Evolutionary conservation across 1,139 yeast genomes (phyloP), one percentile per base, ranked within the genome.

Genomic region (Yamadazyma diospyri): DNA sequence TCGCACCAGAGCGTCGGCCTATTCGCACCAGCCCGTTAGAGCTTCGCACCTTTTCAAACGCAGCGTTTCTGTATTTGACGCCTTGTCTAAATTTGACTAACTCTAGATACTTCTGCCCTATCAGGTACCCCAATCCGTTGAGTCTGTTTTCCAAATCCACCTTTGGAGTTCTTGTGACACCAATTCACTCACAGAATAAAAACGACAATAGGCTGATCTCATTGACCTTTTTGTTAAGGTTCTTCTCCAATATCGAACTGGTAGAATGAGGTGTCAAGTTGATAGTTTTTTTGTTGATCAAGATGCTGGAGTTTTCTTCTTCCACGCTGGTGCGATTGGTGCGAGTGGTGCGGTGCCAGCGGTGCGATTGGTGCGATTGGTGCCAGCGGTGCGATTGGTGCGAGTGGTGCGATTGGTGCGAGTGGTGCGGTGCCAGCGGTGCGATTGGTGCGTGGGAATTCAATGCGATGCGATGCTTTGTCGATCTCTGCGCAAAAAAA

Each of bases 101-200:
- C 40, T 69, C 76, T 30, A 69, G 47, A 39, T 57, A 63, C 30
- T 65, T 49, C 40, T 68, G 74, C 8, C 78, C 78, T 64, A 48
- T 78, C 68, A 56, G 86, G 73, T 72, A 71, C 0, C 98, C 98
- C 29, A 86, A 61, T 6, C 81, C 77, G 48, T 82, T 84, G 36
- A 92, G 69, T 42, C 84, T 69, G 19, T 75, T 67, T 51, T 89
- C 97, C 35, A 92, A 67, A 45, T 88, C 92, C 41, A 6, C 92
- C 92, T 38, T 72, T 76, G 8, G 87, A 75, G 34, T 74, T 69
- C 37, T 68, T 64, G 37, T 80, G 83, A 26, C 77, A 62, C 70
- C 84, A 78, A 46, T 76, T 79, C 14, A 87, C 80, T 83, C 94
- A 51, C 82, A 66, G 51, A 84, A 85, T 15, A 87, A 59, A 46